These are phyloP conservation scores for Pichia sorboxylosa DNA, from an alignment of 1,139 yeast genomes.

Conservation along the genomic window DNA sequence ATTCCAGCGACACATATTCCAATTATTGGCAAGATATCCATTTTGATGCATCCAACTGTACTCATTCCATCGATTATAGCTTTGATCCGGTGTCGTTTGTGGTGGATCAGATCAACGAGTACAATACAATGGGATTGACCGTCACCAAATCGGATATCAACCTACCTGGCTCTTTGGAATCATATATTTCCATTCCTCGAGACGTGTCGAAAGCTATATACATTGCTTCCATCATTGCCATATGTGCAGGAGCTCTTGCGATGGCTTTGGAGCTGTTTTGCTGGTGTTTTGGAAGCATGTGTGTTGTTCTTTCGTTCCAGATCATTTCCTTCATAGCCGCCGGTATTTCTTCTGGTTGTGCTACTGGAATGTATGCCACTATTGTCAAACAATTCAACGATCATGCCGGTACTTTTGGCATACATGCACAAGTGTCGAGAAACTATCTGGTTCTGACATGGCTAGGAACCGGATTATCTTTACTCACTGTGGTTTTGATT, in stretches of 20 bases:
- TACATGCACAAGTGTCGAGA: slow-evolving; percentile 25
- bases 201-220: slow-evolving; percentile 35
- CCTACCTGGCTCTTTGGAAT: slow-evolving; percentile 25
- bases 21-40: slow-evolving; percentile 18
- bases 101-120: slow-evolving; percentile 27
- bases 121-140: slow-evolving; percentile 15
- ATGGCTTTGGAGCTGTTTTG: slow-evolving; percentile 27
- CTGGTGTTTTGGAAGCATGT: slow-evolving; percentile 22
- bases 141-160: slow-evolving; percentile 11
- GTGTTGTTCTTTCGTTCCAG: slow-evolving; percentile 24
- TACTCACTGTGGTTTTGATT: slow-evolving; percentile 31
- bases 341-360: slow-evolving; percentile 29
- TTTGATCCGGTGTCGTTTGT: slow-evolving; percentile 45
- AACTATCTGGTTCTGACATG: slow-evolving; percentile 30
- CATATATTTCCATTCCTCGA: slow-evolving; percentile 25
- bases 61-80: slow-evolving; percentile 35
- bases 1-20: slow-evolving; percentile 9
- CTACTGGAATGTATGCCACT: slow-evolving; percentile 33
- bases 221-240: slow-evolving; percentile 34
- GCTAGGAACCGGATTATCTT: slow-evolving; percentile 31
- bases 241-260: slow-evolving; percentile 30
- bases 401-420: slow-evolving; percentile 25
- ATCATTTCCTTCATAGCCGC: slow-evolving; percentile 23
- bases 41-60: slow-evolving; percentile 44
- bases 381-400: slow-evolving; percentile 30